Base-by-base conservation (phyloP, 2,329 filamentous ascomycete genomes). In the Stenocarpella maydis region DNA sequence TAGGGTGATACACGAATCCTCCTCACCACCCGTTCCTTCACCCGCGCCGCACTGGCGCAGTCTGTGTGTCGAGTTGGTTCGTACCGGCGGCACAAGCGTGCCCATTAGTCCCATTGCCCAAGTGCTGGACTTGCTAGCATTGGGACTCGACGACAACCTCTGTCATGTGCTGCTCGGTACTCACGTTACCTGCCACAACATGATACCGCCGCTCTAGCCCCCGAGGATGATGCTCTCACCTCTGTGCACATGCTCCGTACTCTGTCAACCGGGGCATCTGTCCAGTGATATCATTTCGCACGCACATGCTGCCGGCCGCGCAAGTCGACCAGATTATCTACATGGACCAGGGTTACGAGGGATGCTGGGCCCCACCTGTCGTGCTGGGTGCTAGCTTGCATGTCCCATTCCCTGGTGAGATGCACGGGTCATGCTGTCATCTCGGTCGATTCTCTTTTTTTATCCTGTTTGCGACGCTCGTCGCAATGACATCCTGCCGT, bases 151-250 rank as follows among this genome's bases (percentile, higher is more conserved):
- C 41, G 43, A 54, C 52, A 17, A 49, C 24, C 28, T 67, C 9
- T 39, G 50, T 63, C 54, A 53, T 53, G 37, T 54, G 43, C 21
- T 41, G 41, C 50, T 54, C 34, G 58, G 64, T 68, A 63, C 55
- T 69, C 67, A 63, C 69, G 70, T 69, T 55, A 71, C 71, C 69
- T 65, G 19, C 10, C 60, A 63, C 64, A 66, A 50, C 58, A 55
- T 70, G 45, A 28, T 24, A 34, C 31, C 54, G 64, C 53, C 61
- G 53, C 50, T 31, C 66, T 65, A 58, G 61, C 47, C 26, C 58
- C 47, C 26, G 47, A 47, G 41, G n/a, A n/a, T n/a, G n/a, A 39
- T 31, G 54, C 34, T 52, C 37, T 17, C 54, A 41, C 37, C 39
- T 65, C 24, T 52, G 54, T 60, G 55, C 39, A n/a, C 53, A 53